Base-by-base conservation (phyloP, 768 basidiomycete genomes). In the Botryobasidium botryosum region DNA sequence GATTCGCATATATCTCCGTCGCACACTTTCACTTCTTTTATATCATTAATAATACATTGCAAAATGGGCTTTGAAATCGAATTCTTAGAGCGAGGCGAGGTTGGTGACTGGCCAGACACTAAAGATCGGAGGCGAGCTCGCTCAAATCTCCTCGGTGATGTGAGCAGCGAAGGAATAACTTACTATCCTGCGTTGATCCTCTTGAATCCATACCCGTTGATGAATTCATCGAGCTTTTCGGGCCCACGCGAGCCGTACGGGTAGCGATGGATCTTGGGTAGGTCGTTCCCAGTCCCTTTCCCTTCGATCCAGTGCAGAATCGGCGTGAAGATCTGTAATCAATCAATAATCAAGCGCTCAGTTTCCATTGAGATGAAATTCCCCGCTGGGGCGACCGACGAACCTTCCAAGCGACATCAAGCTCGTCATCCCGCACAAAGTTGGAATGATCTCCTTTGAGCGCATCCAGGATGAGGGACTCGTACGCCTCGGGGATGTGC, bases 391-490 rank as follows among this genome's bases (percentile, higher is more conserved):
- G n/a, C n/a, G n/a, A n/a, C n/a, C n/a, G 43, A 61, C 71, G 38
- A 40, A 84, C 86, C 78, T 92, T 94, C 92, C 92, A 99, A 2
- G 92, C 94, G 43, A 80, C 78, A 56, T 96, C 92, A 54, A 99
- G 69, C 63, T 99, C 92, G 62, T 99, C 92, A 60, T 96, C 74
- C 50, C 92, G 77, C 47, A 99, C 92, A 67, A 99, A 99, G 68
- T 99, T 99, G 23, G 88, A 92, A 64, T 96, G 91, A 57, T 99
- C 92, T n/a, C 92, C 92, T 59, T 79, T 84, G 62, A 99, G 71
- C 12, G 87, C 86, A 57, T 99, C 92, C 47, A 96, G 69, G 57
- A 99, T 91, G 48, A 99, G 76, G 7, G 81, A 79, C 64, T 96
- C 86, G 60, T 94, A 92, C 26, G 90, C 92, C 66, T 94, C 92